Base-by-base conservation (phyloP, 352 stramenopile species). In the Phytophthora quininea region DNA sequence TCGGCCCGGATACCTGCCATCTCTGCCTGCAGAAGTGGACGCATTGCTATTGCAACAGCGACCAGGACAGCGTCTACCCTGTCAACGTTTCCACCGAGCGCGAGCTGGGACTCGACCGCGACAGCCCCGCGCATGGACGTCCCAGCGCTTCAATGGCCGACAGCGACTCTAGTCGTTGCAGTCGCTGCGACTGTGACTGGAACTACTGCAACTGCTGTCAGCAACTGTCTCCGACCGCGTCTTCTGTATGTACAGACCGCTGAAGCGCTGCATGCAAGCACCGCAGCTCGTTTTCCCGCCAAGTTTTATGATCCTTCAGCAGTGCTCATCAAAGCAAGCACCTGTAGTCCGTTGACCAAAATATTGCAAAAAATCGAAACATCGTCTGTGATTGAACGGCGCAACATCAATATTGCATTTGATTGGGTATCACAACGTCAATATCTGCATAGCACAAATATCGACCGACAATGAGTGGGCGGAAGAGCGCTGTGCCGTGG, bases 31-130 rank as follows among this genome's bases (percentile, higher is more conserved):
- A 93, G 53, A 93, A 93, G 64, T 95, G 88, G 88, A 93, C 84
- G n/a, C 73, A 94, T 62, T 95, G 88, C 67, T 93, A 93, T 62
- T 95, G 88, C 76, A 92, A 92, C 60, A 89, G 86, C 50, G 84
- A 95, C 52, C 82, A 93, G 61, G 80, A 92, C 59, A 77, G 74
- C 14, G 73, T 92, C 42, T 90, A 83, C 52, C 75, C 77, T 10
- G 69, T 86, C 30, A 73, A 69, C 32, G 57, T 80, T 24, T 51
- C 58, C 49, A 30, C 51, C 56, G 49, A 56, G 54, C 55, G 63
- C 7, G 62, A 67, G 27, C 50, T 62, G 24, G 42, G 46, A n/a
- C 42, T 56, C 32, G 42, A 29, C 12, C 32, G 51, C 7, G 64
- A 70, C 15, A 61, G 54, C 42, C 54, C 68, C 19, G 43, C 54